Evolutionary conservation across 148 eudicot genomes (phyloP), one percentile per base, ranked within the genome.

Genomic region (Diospyros lotus): DNA sequence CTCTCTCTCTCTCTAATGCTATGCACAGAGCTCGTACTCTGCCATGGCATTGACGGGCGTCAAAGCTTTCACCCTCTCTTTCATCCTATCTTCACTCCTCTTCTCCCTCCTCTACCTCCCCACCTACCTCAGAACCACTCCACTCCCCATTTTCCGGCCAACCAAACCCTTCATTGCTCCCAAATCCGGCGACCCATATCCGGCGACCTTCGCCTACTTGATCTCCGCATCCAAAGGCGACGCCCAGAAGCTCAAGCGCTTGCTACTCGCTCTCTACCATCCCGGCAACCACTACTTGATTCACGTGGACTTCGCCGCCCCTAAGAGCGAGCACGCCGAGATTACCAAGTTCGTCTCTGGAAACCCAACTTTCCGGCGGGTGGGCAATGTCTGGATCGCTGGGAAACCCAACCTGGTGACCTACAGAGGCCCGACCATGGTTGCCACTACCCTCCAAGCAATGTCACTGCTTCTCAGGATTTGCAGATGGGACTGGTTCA

Each of bases 341-440:
- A 45, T 92, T 2, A 87, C 89, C 1, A 75, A 77, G 17, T 94
- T 92, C 79, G 89, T 94, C 8, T 78, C 87, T 0, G 71, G 67
- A 6, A 74, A 86, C 8, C 55, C 75, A 7, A 87, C 87, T n/a
- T 90, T 90, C 75, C 71, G 66, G 4, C 73, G 83, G 73, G 77
- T 92, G 66, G 90, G 89, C 18, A 94, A 94, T 85, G 97, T 92
- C 64, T 90, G 95, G 95, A 81, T 94, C 11, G 94, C 90, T 13
- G 91, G 93, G 1, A 92, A 92, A 69, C 82, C 89, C 0, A 94
- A 90, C 76, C 73, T 87, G 78, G 98, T 94, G 2, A 92, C 93
- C 3, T 94, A 94, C 52, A 84, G 98, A 75, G 98, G 98, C 2
- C 97, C 98, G 1, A 94, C 97, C 0, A 94, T 94, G 98, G 81